Evolutionary conservation across 805 yeast species (phyloP).

Genomic region (Dipodascus albidus): DNA sequence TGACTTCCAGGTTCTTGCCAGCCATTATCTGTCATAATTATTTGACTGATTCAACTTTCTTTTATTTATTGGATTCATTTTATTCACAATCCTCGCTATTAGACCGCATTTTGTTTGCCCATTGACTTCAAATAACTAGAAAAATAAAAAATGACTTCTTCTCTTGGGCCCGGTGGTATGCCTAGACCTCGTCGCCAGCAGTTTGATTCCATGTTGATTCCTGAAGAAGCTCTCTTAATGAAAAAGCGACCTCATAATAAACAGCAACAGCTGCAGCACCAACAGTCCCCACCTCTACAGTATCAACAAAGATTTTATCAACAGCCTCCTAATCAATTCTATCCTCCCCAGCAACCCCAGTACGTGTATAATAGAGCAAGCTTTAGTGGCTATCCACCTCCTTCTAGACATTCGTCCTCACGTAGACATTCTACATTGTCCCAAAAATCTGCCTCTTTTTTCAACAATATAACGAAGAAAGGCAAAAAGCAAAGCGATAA

Average conservation of each 20-base stretch:
- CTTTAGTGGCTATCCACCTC: neutral
- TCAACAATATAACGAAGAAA: neutral
- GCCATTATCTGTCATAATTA: no score
- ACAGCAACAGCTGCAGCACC: neutral
- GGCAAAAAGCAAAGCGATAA: neutral
- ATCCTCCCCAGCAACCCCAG: neutral
- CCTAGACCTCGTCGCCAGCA: constrained; percentile 16
- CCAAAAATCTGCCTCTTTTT: neutral
- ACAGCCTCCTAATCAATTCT: neutral
- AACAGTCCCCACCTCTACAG: neutral
- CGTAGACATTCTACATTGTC: neutral
- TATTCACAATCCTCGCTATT: no score
- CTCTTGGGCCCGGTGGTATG: constrained; percentile 17
- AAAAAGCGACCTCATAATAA: neutral
- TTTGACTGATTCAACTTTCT: no score
- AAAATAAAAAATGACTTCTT: neutral
- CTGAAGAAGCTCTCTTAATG: neutral
- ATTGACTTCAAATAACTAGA: no score
- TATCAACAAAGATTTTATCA: neutral
- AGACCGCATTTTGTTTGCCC: no score
- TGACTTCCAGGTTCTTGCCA: no score
- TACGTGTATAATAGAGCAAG: neutral
- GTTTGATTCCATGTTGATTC: constrained; percentile 11
- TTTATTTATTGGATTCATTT: no score
- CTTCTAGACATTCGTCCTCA: neutral